Evolutionary conservation across 495 filamentous ascomycete species (phyloP), one percentile per base, ranked within the genome.

Genomic region (Xylaria acuta): DNA sequence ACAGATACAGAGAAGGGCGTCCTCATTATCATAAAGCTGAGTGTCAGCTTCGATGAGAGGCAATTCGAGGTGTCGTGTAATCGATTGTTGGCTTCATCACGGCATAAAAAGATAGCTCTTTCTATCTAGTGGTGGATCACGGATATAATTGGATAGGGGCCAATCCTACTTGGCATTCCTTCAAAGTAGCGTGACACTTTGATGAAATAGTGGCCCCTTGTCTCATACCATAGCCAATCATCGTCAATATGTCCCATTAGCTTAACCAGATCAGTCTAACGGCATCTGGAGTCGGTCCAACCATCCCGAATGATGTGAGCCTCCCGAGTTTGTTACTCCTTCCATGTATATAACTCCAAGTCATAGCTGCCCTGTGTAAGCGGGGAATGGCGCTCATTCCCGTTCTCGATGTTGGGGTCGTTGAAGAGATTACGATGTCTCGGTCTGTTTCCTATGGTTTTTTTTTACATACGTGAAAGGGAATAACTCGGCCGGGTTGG

Each of bases 141-240:
- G 64, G 64, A 3, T 67, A 67, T 67, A 56, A 54, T 27, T 56
- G 65, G 64, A 54, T 67, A 67, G 34, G 65, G 65, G 30, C 32
- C 34, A n/a, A 27, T 67, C n/a, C 49, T 18, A 54, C 65, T 67
- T 56, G 65, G 65, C 65, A 43, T 67, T 56, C 47, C 65, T 54
- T 43, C 60, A 34, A 41, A 32, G 40, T 65, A 47, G 63, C 63
- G 63, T 65, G 27, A 32, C 60, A 40, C 25, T 43, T 67, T 56
- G 49, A 56, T 67, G 36, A 54, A 67, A 27, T 22, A 43, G 65
- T 20, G 36, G 22, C 49, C n/a, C 41, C 64, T 54, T 27, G 45
- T 40, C 32, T 18, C 16, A 66, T 0, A 1, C 22, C 4, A 14
- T 12, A n/a, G 49, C 65, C 65, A 67, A 67, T 67, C 65, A 43